Evolutionary conservation across 164 flowering plant genomes (phyloP).

Genomic region (Vitis rotundifolia): DNA sequence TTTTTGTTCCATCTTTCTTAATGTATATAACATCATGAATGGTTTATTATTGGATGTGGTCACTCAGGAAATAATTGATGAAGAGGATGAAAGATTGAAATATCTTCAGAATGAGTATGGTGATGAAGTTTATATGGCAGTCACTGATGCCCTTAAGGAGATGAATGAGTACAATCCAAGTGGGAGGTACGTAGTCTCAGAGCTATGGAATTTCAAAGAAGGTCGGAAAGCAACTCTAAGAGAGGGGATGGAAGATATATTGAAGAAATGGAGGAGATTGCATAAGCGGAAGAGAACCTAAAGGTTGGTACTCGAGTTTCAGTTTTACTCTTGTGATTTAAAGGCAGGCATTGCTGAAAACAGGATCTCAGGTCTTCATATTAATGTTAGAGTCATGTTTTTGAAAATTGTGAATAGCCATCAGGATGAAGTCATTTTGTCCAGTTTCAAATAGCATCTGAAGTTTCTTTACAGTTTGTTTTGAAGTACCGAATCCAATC

Average conservation of each 20-base stretch:
- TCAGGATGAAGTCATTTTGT: no score
- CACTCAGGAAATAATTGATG: slow-evolving; percentile 40
- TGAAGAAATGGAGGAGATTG: slow-evolving; percentile 40
- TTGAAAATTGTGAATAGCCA: no score
- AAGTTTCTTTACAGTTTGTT: no score
- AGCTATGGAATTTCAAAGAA: slow-evolving; percentile 42
- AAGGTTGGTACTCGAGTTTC: slow-evolving; percentile 1
- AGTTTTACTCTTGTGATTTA: no score
- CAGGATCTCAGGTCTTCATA: no score
- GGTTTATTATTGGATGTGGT: neutral
- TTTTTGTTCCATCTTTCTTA: neutral
- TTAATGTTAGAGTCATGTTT: no score
- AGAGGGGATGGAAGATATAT: slow-evolving; percentile 29
- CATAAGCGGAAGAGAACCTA: slow-evolving; percentile 5
- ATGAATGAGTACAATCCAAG: slow-evolving; percentile 50
- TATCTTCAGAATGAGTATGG: slow-evolving; percentile 31
- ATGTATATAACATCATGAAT: no score
- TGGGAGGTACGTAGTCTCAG: slow-evolving; percentile 40
- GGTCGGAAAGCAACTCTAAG: slow-evolving; percentile 33
- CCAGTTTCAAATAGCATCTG: no score
- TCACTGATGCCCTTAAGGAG: slow-evolving; percentile 35
- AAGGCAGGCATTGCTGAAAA: no score
- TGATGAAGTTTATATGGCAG: slow-evolving; percentile 39
- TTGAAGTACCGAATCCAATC: no score
- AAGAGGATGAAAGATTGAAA: slow-evolving; percentile 44